Evolutionary conservation across 2,329 filamentous ascomycete species (phyloP).

Genomic region (Talaromyces sp.): DNA sequence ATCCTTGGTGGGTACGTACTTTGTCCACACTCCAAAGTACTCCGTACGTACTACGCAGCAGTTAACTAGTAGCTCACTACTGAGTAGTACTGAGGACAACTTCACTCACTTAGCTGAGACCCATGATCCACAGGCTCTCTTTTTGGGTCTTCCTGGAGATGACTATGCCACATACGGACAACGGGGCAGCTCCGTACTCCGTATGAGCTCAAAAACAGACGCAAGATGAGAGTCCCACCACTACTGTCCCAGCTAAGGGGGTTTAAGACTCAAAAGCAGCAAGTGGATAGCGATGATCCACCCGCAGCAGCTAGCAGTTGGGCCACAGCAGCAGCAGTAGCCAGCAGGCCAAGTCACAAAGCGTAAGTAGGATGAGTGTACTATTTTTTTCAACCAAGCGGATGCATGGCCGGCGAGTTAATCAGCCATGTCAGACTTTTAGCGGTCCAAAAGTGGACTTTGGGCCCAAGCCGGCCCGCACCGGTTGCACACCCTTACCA

Average conservation of each 20-base stretch:
- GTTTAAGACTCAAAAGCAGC: not conserved
- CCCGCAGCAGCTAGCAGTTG: not conserved
- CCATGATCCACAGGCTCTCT: not conserved
- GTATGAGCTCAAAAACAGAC: not conserved
- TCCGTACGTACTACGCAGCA: not conserved
- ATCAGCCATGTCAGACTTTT: not conserved
- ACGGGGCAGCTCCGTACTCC: not conserved
- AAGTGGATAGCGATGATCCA: not conserved
- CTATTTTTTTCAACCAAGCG: not conserved
- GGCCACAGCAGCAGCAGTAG: not conserved
- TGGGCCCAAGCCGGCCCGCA: constrained; percentile 4
- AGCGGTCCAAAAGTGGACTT: not conserved
- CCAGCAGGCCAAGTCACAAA: not conserved
- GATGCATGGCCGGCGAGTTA: not conserved
- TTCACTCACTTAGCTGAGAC: not conserved
- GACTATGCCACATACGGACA: not conserved
- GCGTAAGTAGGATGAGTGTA: not conserved
- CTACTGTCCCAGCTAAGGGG: not conserved
- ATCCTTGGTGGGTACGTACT: not conserved
- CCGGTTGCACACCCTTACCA: constrained; percentile 8
- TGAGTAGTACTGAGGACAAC: not conserved
- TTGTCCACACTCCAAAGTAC: no score
- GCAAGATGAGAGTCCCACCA: not conserved
- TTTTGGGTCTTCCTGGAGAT: not conserved
- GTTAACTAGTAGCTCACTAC: not conserved